A percentile compares a stretch with the other conserved stretches of the same genome.
These are phyloP conservation scores for Bertia moriformis DNA, from an alignment of 2,329 filamentous ascomycete species.

Conservation along the genomic window DNA sequence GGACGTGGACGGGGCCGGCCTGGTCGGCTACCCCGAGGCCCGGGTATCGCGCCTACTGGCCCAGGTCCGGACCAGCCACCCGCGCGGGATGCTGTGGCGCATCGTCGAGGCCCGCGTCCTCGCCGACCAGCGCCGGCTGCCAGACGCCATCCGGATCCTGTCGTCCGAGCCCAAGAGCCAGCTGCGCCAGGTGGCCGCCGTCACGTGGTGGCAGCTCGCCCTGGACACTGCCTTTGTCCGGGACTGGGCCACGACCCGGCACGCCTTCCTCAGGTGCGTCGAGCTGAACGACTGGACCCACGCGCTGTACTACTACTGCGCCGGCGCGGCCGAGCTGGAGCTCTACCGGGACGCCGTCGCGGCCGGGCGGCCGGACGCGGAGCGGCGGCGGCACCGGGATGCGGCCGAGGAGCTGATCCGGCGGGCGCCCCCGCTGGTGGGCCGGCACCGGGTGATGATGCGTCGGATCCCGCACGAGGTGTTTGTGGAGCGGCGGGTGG, in stretches of 20 bases:
- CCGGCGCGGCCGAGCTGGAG: constrained; percentile 64
- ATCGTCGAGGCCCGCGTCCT: constrained; percentile 74
- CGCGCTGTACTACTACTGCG: constrained; percentile 77
- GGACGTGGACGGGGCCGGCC: constrained; percentile 36
- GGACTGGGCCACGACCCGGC: constrained; percentile 59
- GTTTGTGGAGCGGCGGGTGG: constrained; percentile 69
- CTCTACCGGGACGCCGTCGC: constrained; percentile 55
- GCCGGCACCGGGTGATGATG: constrained; percentile 81
- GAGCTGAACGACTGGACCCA: constrained; percentile 86
- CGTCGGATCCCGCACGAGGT: constrained; percentile 78
- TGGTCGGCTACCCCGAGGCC: constrained; percentile 58
- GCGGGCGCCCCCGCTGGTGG: constrained; percentile 58
- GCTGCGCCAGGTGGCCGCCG: constrained; percentile 76
- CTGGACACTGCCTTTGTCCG: constrained; percentile 68
- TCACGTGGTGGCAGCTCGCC: constrained; percentile 74
- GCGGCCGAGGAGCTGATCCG: constrained; percentile 57
- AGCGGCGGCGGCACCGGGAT: constrained; percentile 40
- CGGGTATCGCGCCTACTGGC: constrained; percentile 53
- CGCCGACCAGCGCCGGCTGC: constrained; percentile 50
- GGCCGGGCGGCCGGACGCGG: constrained; percentile 17
- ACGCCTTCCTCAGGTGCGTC: constrained; percentile 60
- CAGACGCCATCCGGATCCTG: constrained; percentile 53
- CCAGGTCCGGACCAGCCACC: constrained; percentile 65
- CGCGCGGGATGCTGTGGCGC: constrained; percentile 70
- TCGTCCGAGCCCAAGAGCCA: constrained; percentile 43